These are phyloP conservation scores for Gossypium arboreum DNA, from an alignment of 345 rosid species.

Conservation along the genomic window DNA sequence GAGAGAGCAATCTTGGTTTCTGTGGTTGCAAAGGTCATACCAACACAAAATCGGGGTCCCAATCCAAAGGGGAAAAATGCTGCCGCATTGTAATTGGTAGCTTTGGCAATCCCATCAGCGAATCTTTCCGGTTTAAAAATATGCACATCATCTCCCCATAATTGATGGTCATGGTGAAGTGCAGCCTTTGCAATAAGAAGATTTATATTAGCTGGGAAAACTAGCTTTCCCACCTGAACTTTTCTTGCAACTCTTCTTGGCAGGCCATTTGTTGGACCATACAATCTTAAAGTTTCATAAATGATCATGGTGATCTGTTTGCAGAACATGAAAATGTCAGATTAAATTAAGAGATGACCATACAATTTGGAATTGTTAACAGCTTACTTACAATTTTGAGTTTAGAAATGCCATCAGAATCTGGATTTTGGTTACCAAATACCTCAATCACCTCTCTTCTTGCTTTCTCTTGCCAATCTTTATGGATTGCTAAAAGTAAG, in stretches of 20 bases:
- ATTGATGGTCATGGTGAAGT: background rate
- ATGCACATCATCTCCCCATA: slow-evolving; percentile 2
- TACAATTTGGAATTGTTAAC: background rate
- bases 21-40: background rate
- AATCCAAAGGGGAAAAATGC: background rate
- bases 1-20: background rate
- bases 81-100: background rate
- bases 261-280: background rate
- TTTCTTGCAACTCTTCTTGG: background rate
- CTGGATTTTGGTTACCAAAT: background rate
- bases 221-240: background rate
- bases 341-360: background rate
- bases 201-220: background rate
- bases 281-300: background rate
- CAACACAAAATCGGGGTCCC: background rate
- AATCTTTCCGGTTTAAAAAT: background rate
- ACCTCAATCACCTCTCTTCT: slow-evolving; percentile 8
- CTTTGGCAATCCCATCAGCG: background rate
- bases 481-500: background rate
- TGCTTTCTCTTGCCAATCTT: background rate
- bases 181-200: background rate
- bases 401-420: background rate
- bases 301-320: background rate
- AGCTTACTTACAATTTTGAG: background rate
- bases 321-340: background rate